Base-by-base conservation (phyloP, 1,139 yeast species). In the Saccharomyces hybrid region DNA sequence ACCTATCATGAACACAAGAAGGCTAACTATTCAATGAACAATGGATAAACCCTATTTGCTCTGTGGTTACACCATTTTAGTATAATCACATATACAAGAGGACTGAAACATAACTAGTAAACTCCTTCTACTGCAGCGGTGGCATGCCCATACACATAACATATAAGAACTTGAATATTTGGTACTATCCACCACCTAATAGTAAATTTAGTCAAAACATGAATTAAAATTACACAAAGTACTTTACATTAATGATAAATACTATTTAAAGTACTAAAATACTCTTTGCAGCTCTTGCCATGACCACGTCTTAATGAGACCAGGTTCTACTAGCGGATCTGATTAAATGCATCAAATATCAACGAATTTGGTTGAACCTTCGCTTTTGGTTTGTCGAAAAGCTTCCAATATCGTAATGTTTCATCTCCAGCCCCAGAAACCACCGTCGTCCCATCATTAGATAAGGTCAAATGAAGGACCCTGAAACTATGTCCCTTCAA, bases 401-500 rank as follows among this genome's bases (percentile, higher is more conserved):
- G 86, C 63, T 88, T 88, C 98, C 98, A 91, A 65, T 90, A 88
- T 62, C 98, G 73, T 56, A 93, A 74, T 0, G 99, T 93, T 71
- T 95, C 99, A 72, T 93, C 99, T 1, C 99, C 99, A 0, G 99
- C 98, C 0, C 99, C 99, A 0, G 99, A 91, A 2, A 93, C 99
- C n/a, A 93, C 86, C 0, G 98, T 89, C 60, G 88, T 91, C 1
- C 99, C 99, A 71, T 93, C 98, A 0, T 98, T 97, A n/a, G 96
- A 86, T 74, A 93, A 78, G 2, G 97, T 83, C 61, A 93, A 76
- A 68, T 93, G 95, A 51, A 95, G 74, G 7, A 93, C 99, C 58
- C 99, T 78, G 68, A 87, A 89, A 0, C 97, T 88, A 67, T 93
- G 99, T 0, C 98, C 99, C 7, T 96, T 89, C 54, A 93, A 78